Base-by-base conservation (phyloP, 768 basidiomycete species). In the Suillus decipiens region DNA sequence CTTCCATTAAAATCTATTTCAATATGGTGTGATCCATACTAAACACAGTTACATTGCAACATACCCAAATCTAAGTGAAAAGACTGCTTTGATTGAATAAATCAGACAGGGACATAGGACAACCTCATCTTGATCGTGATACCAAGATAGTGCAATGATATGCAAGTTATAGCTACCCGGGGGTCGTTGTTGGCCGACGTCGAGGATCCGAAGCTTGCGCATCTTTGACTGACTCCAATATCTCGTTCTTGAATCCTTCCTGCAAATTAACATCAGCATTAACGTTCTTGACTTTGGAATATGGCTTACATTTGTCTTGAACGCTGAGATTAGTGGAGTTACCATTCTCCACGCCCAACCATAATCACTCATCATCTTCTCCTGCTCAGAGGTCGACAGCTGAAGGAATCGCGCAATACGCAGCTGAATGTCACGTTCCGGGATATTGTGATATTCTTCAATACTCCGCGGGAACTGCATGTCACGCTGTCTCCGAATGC, bases 291-390 rank as follows among this genome's bases (percentile, higher is more conserved):
- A 28, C 34, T 31, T 41, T 17, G 36, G 6, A 22, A 15, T 15
- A 59, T 39, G 39, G 72, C 82, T 65, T 66, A 86, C 84, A 64
- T 82, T 78, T 36, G 69, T 68, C 41, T 75, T 69, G 67, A 79
- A 85, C 5, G 72, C 71, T 0, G 77, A 70, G 42, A 74, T 64
- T 50, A 88, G 75, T 2, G 83, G 79, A 15, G 75, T 67, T 22
- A 82, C 81, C 60, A 82, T 81, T 45, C 80, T 76, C 74, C 76
- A 84, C 0, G 79, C 78, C 87, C 87, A 89, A 0, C 76, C 73
- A 69, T 76, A 87, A 59, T 84, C 78, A 34, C 64, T 67, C 70
- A 81, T 67, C 78, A 84, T 81, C 67, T 64, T 80, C 60, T 88
- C 86, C 64, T 80, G 76, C 39, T 72, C 75, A 7, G 56, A 31